Evolutionary conservation across 2,329 filamentous ascomycete species (phyloP).

Genomic region (Penicillium sumatraense): DNA sequence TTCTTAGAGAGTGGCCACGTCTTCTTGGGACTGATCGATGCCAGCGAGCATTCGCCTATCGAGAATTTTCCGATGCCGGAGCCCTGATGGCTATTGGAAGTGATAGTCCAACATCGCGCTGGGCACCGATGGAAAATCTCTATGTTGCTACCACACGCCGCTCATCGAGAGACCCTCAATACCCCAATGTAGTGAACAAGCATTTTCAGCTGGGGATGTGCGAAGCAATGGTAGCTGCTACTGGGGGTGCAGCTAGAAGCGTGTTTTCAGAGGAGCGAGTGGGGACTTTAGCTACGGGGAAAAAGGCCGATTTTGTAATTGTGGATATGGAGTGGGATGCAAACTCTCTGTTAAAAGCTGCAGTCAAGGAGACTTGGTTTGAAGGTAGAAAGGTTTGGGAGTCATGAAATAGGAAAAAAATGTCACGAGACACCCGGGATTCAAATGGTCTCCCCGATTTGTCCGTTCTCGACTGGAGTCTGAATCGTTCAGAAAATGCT

Average conservation of each 20-base stretch:
- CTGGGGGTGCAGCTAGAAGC: conserved; percentile 50
- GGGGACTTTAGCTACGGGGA: conserved; percentile 45
- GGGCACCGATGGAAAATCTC: conserved; percentile 50
- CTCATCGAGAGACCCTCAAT: conserved; percentile 45
- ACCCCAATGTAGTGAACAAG: conserved; percentile 44
- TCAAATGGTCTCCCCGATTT: background rate
- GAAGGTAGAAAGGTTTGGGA: conserved; percentile 39
- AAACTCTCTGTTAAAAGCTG: conserved; percentile 44
- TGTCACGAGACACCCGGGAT: background rate
- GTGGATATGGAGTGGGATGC: conserved; percentile 47
- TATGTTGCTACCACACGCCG: conserved; percentile 54
- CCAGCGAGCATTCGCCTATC: conserved; percentile 55
- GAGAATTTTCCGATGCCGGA: conserved; percentile 49
- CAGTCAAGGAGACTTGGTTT: conserved; percentile 50
- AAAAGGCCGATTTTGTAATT: conserved; percentile 50
- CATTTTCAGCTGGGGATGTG: conserved; percentile 46
- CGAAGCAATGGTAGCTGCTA: conserved; percentile 49
- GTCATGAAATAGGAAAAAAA: background rate
- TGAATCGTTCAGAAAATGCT: no score
- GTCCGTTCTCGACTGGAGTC: background rate
- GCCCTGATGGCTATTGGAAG: conserved; percentile 52
- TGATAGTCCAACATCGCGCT: conserved; percentile 54
- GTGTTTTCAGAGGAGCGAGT: conserved; percentile 47
- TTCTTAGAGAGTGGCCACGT: conserved; percentile 51
- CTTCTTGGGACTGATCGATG: conserved; percentile 49